Percentiles rank a stretch among this genome's conserved stretches.
Conservation (phyloP, 1,284 basidiomycete genomes). For the Nidula niveotomentosa region DNA sequence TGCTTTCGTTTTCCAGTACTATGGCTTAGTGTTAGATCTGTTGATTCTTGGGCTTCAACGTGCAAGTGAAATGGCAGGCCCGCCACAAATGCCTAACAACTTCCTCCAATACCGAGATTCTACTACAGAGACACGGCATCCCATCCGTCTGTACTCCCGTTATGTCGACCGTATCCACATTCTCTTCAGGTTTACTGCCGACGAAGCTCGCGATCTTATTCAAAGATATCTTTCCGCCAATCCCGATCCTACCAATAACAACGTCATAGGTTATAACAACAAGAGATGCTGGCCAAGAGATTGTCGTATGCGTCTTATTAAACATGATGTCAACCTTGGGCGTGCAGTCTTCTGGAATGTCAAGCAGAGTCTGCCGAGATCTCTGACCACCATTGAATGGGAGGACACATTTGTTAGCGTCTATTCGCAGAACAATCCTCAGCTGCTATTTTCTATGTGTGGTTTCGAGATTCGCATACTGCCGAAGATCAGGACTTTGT, state of each 20-base stretch:
- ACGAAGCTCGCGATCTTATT: constrained; percentile 97
- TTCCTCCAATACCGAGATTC: constrained; percentile 96
- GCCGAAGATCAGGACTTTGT: constrained; percentile 93
- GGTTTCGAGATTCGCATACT: constrained; percentile 98
- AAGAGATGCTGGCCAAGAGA: constrained; percentile 99
- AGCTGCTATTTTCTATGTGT: constrained; percentile 97
- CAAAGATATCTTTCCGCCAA: constrained; percentile 97
- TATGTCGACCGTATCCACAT: constrained; percentile 94
- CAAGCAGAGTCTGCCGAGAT: constrained; percentile 95
- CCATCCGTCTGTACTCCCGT: constrained; percentile 93
- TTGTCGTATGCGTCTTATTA: constrained; percentile 98
- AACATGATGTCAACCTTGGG: constrained; percentile 99
- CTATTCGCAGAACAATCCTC: constrained; percentile 97
- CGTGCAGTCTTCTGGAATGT: constrained; percentile 99
- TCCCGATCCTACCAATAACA: constrained; percentile 98
- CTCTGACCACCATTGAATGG: constrained; percentile 99
- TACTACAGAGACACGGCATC: constrained; percentile 90
- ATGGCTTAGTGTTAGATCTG: constrained; percentile 88
- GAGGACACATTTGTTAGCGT: constrained; percentile 96
- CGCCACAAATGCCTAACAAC: constrained; percentile 93
- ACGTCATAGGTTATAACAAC: constrained; percentile 99
- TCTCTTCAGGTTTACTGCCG: constrained; percentile 97
- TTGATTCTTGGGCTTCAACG: constrained; percentile 93
- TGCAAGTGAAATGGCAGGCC: constrained; percentile 96
- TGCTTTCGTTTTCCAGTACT: constrained; percentile 97